Conservation (phyloP, 2,329 filamentous ascomycete genomes). For the Diaporthe caulivora region DNA sequence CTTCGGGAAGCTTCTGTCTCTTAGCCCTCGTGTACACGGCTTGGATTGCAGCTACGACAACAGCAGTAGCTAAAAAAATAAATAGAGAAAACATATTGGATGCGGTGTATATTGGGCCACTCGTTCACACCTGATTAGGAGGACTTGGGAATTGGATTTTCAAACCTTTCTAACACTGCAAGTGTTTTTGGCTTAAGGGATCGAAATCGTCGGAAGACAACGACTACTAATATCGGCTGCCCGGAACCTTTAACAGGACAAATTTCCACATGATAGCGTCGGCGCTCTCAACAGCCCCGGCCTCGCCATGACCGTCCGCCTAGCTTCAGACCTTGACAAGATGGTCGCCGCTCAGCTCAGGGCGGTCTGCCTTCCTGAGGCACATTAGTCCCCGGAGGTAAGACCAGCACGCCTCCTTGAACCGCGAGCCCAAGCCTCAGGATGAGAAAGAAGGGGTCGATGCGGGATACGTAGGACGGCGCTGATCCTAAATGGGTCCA, state of each 20-base stretch:
- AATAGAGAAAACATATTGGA: background rate
- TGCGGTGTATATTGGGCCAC: background rate
- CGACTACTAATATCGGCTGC: slow-evolving; percentile 7
- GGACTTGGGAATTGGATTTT: background rate
- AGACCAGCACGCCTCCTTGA: background rate
- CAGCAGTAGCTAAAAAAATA: background rate
- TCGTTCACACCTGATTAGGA: background rate
- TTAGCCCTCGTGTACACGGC: background rate
- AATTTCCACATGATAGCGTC: background rate
- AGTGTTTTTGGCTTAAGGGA: background rate
- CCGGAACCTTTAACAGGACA: background rate
- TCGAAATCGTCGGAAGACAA: background rate
- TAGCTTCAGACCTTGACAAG: background rate
- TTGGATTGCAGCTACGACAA: background rate
- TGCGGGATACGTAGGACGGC: background rate
- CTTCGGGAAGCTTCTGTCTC: slow-evolving; percentile 45
- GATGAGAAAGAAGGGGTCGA: background rate
- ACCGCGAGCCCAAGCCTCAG: background rate
- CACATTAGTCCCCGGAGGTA: background rate
- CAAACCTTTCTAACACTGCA: background rate
- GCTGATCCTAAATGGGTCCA: background rate
- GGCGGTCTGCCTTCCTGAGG: background rate
- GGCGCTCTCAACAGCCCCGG: background rate
- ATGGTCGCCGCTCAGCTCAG: background rate
- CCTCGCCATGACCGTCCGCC: slow-evolving; percentile 13